Conservation (phyloP, 192 early-diverging fungal genomes). For the Coemansia sp. region DNA sequence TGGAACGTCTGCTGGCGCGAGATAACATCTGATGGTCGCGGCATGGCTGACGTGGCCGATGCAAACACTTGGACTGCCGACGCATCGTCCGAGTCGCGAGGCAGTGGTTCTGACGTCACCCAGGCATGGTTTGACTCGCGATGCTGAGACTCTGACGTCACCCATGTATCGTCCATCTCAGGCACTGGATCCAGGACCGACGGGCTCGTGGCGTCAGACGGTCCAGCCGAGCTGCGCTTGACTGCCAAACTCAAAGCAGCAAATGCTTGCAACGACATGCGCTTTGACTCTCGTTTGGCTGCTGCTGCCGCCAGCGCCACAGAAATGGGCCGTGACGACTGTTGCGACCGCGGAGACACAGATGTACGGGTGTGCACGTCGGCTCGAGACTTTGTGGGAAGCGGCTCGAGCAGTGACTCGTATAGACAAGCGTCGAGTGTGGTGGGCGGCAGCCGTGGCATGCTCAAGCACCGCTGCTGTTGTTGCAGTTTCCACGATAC, state of each 20-base stretch:
- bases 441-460: constrained; percentile 39
- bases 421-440: constrained; percentile 35
- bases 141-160: constrained; percentile 1
- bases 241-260: background rate
- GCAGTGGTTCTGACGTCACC: background rate
- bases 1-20: constrained; percentile 22
- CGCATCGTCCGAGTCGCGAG: background rate
- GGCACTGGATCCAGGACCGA: constrained; percentile 28
- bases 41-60: constrained; percentile 13
- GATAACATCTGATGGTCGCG: constrained; percentile 1
- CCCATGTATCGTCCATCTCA: constrained; percentile 24
- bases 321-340: constrained; percentile 15
- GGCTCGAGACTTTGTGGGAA: background rate
- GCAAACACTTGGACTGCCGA: constrained; percentile 10
- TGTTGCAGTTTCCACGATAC: constrained; percentile 5
- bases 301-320: background rate
- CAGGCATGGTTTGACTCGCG: constrained; percentile 9
- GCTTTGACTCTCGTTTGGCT: background rate
- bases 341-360: constrained; percentile 4
- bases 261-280: constrained; percentile 15
- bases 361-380: background rate
- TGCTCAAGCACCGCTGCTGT: constrained; percentile 41
- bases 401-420: constrained; percentile 32
- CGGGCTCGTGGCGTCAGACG: background rate
- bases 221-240: background rate